A percentile compares a stretch with the other conserved stretches of the same genome.
Evolutionary conservation across 345 rosid species (phyloP).

Genomic region (Aquilaria malaccensis): DNA sequence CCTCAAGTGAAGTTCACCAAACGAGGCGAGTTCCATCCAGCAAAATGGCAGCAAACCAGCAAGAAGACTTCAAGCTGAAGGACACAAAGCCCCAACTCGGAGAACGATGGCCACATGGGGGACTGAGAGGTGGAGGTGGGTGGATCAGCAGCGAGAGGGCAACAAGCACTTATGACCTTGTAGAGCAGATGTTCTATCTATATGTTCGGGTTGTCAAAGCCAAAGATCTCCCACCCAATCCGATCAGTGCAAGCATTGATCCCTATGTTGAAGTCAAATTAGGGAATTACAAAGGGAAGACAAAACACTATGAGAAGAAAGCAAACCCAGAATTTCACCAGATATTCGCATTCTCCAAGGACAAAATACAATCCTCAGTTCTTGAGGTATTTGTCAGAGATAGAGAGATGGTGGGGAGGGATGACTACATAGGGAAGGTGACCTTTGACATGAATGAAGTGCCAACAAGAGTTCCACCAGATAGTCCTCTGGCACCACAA

Average conservation of each 20-base stretch:
- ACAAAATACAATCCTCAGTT: constrained; percentile 64
- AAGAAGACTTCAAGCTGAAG: constrained; percentile 82
- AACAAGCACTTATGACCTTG: constrained; percentile 84
- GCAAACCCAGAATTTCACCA: constrained; percentile 76
- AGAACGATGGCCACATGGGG: constrained; percentile 95
- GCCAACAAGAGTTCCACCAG: constrained; percentile 97
- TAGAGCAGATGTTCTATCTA: constrained; percentile 81
- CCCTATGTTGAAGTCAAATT: constrained; percentile 81
- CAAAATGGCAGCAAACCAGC: constrained; percentile 25
- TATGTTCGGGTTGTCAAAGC: constrained; percentile 80
- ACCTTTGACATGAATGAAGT: constrained; percentile 82
- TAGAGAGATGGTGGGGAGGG: constrained; percentile 67
- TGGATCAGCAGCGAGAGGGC: constrained; percentile 82
- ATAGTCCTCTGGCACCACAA: constrained; percentile 92
- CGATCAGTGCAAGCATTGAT: constrained; percentile 56
- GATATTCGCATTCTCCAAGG: constrained; percentile 86
- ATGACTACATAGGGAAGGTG: constrained; percentile 76
- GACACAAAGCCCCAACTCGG: constrained; percentile 90
- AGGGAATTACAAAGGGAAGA: constrained; percentile 84
- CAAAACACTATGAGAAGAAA: constrained; percentile 72
- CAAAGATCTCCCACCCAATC: constrained; percentile 74
- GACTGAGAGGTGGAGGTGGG: constrained; percentile 69
- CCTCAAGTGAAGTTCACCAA: too few species aligned
- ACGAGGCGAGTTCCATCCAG: too few species aligned
- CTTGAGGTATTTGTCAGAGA: constrained; percentile 76